Base-by-base conservation (phyloP, 495 filamentous ascomycete genomes). In the Sporormia fimetaria region DNA sequence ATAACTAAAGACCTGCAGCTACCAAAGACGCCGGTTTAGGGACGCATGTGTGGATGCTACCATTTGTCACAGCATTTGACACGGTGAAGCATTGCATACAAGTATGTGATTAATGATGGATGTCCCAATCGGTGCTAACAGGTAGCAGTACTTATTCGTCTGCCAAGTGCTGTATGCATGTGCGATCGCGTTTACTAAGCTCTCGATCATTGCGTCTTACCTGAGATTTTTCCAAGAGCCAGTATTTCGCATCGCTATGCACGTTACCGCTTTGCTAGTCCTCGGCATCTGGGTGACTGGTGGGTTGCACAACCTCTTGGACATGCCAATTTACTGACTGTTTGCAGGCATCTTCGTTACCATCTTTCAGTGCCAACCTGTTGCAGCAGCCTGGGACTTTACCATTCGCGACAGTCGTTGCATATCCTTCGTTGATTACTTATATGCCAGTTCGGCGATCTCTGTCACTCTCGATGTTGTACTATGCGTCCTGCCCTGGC, bases 121-220 rank as follows among this genome's bases (percentile, higher is more conserved):
- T 12, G 18, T 14, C 11, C 28, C 10, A 12, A 34, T 14, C 12
- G n/a, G 23, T 4, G 28, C 32, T 38, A 26, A 44, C 20, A 12
- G 10, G 10, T 8, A 12, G 14, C 18, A 52, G 49, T 44, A 40
- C 22, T 28, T 52, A 1, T 52, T 24, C 32, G 37, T 48, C 7
- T 47, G 43, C 31, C 44, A 52, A 23, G 33, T 52, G 3, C 21
- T 52, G 9, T 52, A 52, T 23, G 40, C 49, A 9, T 52, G 43
- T 28, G 49, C 49, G 9, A 44, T 52, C 34, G 39, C 43, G 6
- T 47, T 36, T 26, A 52, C 49, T 33, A 52, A 52, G 31, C 33
- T 52, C 15, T 31, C 49, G 9, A 44, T 52, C 37, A 47, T 52
- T 29, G 25, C 42, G 6, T 52, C 43, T 7, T 52, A 47, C 21